Percentiles rank a stretch among this genome's conserved stretches.
phyloP scores from a whole-genome alignment of 202 grass and related monocot genomes.

The Panicum hallii region DNA sequence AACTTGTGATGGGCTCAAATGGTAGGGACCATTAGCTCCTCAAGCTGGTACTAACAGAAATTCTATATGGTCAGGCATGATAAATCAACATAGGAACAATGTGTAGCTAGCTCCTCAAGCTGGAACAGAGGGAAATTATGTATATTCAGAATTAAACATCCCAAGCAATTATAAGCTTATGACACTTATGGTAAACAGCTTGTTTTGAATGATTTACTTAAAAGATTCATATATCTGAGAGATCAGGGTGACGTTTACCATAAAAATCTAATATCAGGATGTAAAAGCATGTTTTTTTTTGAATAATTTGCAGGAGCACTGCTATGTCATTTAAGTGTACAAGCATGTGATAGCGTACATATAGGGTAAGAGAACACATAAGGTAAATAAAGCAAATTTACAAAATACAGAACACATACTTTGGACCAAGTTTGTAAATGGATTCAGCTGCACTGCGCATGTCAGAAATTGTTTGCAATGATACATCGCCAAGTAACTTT shows the following conservation, averaged over 20 bases:
- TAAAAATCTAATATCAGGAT: slow-evolving; percentile 18
- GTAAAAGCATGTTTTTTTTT: neutral
- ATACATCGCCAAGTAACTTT: slow-evolving; percentile 70
- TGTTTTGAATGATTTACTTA: neutral
- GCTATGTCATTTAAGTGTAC: neutral
- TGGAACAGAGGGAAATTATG: neutral
- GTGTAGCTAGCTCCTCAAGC: neutral
- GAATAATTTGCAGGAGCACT: too few species aligned
- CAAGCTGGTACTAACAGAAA: slow-evolving; percentile 1
- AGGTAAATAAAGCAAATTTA: slow-evolving; percentile 9
- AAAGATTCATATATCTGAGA: slow-evolving; percentile 19
- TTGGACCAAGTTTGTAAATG: slow-evolving; percentile 93
- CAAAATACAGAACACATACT: slow-evolving; percentile 48
- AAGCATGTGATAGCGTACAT: neutral
- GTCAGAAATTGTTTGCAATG: slow-evolving; percentile 73
- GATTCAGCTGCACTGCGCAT: slow-evolving; percentile 84
- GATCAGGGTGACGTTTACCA: neutral
- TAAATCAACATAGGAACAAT: slow-evolving; percentile 24
- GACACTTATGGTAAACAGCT: slow-evolving; percentile 21
- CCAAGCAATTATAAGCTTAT: neutral
- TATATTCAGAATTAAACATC: neutral
- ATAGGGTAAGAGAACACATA: slow-evolving; percentile 22
- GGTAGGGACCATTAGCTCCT: neutral
- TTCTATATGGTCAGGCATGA: slow-evolving; percentile 2
- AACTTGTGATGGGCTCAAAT: neutral